Evolutionary conservation across 1,284 basidiomycete genomes (phyloP).

Genomic region (Cystobasidium sp.): DNA sequence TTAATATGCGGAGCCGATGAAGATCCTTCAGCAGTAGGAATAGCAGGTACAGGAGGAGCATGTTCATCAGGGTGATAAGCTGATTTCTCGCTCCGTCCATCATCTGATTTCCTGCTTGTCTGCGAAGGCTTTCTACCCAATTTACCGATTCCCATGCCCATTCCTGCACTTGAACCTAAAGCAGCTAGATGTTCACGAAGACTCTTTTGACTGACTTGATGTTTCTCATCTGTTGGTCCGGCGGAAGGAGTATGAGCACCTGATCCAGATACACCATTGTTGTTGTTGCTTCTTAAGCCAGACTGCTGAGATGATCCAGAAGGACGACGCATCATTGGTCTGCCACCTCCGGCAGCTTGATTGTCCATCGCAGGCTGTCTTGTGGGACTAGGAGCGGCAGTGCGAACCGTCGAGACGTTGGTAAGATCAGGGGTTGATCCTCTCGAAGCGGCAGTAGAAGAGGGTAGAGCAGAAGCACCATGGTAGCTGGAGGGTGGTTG

Average conservation of each 20-base stretch:
- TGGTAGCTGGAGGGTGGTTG: neutral
- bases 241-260: constrained; percentile 29
- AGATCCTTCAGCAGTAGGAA: neutral
- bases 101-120: constrained; percentile 36
- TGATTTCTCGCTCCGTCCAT: constrained; percentile 34
- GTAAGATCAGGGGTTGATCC: constrained; percentile 34
- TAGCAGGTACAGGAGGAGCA: constrained; percentile 24
- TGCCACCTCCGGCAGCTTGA: neutral
- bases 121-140: constrained; percentile 30
- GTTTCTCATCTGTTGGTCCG: constrained; percentile 26
- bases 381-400: constrained; percentile 19
- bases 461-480: neutral
- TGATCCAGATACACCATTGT: constrained; percentile 21
- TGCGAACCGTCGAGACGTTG: neutral
- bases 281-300: neutral
- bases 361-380: constrained; percentile 14
- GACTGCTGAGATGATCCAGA: constrained; percentile 29
- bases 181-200: constrained; percentile 41
- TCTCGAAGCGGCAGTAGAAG: constrained; percentile 20
- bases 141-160: constrained; percentile 33
- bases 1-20: constrained; percentile 19
- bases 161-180: constrained; percentile 25
- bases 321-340: constrained; percentile 29
- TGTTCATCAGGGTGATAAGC: constrained; percentile 32
- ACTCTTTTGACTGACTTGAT: constrained; percentile 43